Evolutionary conservation across 148 eudicot genomes (phyloP).

Genomic region (Camellia lanceoleosa): DNA sequence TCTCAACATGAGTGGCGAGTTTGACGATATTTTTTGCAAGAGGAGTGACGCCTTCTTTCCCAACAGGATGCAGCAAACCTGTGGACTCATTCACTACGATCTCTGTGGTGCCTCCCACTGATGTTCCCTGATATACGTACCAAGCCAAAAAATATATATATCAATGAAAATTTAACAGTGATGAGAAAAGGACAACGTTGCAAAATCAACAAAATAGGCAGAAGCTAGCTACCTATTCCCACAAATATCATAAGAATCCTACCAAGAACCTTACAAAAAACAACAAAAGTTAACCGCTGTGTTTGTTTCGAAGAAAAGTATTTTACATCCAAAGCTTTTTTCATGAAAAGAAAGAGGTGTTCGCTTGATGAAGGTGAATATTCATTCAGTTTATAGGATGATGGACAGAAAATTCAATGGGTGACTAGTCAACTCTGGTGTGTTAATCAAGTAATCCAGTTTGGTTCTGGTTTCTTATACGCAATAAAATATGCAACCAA

Average conservation of each 20-base stretch:
- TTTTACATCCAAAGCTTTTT: not conserved
- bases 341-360: no score
- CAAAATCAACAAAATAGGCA: not conserved
- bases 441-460: no score
- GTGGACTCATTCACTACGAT: constrained; percentile 84
- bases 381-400: no score
- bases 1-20: constrained; percentile 77
- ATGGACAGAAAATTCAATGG: no score
- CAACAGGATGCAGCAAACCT: constrained; percentile 79
- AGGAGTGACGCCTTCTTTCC: constrained; percentile 80
- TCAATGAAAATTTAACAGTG: not conserved
- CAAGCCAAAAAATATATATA: not conserved
- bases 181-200: not conserved
- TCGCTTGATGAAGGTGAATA: no score
- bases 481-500: not conserved
- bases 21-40: constrained; percentile 80
- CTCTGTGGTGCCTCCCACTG: constrained; percentile 95
- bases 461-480: not conserved
- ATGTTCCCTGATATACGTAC: constrained; percentile 65
- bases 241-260: not conserved
- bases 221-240: not conserved
- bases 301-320: not conserved
- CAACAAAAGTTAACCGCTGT: not conserved
- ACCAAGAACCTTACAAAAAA: not conserved
- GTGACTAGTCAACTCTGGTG: no score